A percentile compares a stretch with the other conserved stretches of the same genome.
phyloP scores from a whole-genome alignment of 208 protist genomes.

The Giardia duodenalis region DNA sequence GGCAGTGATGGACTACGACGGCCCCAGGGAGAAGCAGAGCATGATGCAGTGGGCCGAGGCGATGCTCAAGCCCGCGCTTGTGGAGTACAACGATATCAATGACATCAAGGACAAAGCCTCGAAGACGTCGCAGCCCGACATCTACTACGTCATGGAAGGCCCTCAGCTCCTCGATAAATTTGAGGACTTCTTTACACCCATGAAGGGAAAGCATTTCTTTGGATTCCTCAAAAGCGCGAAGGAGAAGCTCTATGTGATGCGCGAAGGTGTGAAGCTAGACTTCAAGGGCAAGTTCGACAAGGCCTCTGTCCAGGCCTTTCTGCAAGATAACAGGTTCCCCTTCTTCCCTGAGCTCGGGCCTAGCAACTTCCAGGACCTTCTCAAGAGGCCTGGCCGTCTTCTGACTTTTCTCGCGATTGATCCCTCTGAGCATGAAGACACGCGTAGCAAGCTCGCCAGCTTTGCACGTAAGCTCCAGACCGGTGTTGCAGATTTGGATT shows the following conservation, averaged over 20 bases:
- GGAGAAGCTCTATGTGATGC: background rate
- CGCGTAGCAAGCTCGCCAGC: background rate
- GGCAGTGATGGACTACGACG: background rate
- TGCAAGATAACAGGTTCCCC: background rate
- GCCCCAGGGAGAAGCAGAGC: background rate
- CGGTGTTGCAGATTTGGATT: background rate
- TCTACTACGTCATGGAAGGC: background rate
- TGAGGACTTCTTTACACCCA: background rate
- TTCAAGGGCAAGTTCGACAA: background rate
- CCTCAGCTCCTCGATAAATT: background rate
- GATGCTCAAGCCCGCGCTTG: background rate
- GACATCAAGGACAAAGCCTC: background rate
- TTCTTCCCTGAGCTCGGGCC: slow-evolving; percentile 10
- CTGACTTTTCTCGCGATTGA: slow-evolving; percentile 10
- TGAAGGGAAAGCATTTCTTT: slow-evolving; percentile 11
- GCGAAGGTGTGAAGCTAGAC: background rate
- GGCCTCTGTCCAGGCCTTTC: background rate
- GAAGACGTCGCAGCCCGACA: background rate
- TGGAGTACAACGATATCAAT: background rate
- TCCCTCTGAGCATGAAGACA: background rate
- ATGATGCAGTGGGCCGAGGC: slow-evolving; percentile 7
- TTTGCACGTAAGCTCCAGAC: background rate
- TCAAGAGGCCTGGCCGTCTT: background rate
- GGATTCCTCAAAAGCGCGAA: background rate
- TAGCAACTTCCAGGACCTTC: background rate